These are phyloP conservation scores for Nothophaeocryptopus gaeumannii DNA, from an alignment of 2,329 filamentous ascomycete species.

Conservation along the genomic window DNA sequence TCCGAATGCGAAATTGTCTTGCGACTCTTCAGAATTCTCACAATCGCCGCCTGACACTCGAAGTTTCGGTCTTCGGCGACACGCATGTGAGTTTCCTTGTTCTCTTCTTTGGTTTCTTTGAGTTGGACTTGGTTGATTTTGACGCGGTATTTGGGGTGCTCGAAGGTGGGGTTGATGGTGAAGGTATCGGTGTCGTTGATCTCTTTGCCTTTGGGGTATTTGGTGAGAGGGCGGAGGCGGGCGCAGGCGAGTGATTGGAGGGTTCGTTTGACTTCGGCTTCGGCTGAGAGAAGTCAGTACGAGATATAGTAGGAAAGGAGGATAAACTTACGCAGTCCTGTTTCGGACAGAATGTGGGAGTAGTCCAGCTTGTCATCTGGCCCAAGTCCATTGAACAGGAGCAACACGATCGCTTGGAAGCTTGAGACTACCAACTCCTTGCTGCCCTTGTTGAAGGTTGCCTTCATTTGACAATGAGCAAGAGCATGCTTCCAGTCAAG, in stretches of 20 bases:
- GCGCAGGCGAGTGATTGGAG: slow-evolving; percentile 93
- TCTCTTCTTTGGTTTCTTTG: slow-evolving; percentile 92
- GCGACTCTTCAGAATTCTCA: slow-evolving; percentile 92
- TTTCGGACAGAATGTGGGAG: slow-evolving; percentile 69
- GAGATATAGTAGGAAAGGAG: not conserved
- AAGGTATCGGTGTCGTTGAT: slow-evolving; percentile 79
- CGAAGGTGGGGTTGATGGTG: slow-evolving; percentile 72
- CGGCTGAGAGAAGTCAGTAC: slow-evolving; percentile 48
- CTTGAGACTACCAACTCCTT: slow-evolving; percentile 91
- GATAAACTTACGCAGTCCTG: slow-evolving; percentile 61
- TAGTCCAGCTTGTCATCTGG: slow-evolving; percentile 68
- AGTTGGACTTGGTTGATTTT: slow-evolving; percentile 99
- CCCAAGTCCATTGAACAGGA: slow-evolving; percentile 78
- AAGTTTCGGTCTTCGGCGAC: slow-evolving; percentile 88
- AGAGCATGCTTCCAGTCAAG: slow-evolving; percentile 90
- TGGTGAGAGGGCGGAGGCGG: slow-evolving; percentile 77
- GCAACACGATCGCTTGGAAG: slow-evolving; percentile 85
- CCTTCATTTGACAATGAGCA: slow-evolving; percentile 84
- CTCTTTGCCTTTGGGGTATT: slow-evolving; percentile 77
- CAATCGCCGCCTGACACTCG: slow-evolving; percentile 95
- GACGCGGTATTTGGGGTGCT: slow-evolving; percentile 78
- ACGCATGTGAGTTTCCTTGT: slow-evolving; percentile 86
- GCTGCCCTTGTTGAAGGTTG: slow-evolving; percentile 70
- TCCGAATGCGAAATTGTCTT: slow-evolving; percentile 85
- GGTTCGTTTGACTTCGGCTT: slow-evolving; percentile 79